These are phyloP conservation scores for Physaria fendleri DNA, from an alignment of 345 rosid species.

Conservation along the genomic window DNA sequence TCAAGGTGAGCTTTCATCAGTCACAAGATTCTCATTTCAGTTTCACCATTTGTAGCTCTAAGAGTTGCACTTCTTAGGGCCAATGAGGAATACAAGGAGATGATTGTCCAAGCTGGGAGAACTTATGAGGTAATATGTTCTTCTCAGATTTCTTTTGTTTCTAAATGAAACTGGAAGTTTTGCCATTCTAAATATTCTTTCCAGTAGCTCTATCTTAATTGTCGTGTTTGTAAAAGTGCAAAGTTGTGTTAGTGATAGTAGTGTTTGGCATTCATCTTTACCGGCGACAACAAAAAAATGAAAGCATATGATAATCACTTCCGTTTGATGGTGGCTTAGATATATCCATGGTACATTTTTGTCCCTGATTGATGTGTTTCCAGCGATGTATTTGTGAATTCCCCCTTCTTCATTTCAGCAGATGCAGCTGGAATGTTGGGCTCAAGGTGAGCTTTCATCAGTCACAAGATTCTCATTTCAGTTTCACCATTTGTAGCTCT, in stretches of 20 bases:
- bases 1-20: constrained; percentile 43
- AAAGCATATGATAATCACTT: constrained; percentile 1
- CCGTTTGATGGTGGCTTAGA: neutral
- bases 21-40: constrained; percentile 7
- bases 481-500: constrained; percentile 12
- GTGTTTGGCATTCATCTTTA: constrained; percentile 9
- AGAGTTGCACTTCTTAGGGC: constrained; percentile 41
- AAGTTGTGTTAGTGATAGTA: constrained; percentile 1
- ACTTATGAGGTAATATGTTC: constrained; percentile 55
- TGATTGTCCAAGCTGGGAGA: constrained; percentile 71
- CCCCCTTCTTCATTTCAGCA: constrained; percentile 94
- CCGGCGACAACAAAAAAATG: neutral
- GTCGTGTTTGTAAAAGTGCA: neutral
- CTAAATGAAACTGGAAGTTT: neutral
- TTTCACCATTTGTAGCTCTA: constrained; percentile 11
- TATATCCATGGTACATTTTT: no score
- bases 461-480: constrained; percentile 8
- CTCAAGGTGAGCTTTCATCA: constrained; percentile 43
- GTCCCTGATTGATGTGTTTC: constrained; percentile 17
- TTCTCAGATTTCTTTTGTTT: constrained; percentile 4
- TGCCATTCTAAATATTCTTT: neutral
- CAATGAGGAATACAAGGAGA: constrained; percentile 82
- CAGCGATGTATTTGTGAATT: constrained; percentile 84
- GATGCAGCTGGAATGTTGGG: constrained; percentile 65
- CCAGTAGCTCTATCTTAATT: neutral